Evolutionary conservation across 148 eudicot species (phyloP), one percentile per base, ranked within the genome.

Genomic region (Euryodendron excelsum): DNA sequence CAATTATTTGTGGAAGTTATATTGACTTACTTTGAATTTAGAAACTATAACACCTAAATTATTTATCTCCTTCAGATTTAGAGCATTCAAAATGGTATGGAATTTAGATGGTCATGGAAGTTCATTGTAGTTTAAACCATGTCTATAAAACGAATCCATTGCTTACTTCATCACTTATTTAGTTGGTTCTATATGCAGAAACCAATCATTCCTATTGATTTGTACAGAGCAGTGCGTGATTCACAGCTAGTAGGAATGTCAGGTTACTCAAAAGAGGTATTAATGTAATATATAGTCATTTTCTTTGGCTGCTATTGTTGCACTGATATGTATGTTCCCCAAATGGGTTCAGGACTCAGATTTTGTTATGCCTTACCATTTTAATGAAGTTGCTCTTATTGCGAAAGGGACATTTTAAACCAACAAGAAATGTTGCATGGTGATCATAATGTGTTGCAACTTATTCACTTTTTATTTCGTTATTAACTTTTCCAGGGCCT

Each of bases 251-350:
- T 93, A 72, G 99, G 99, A 78, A 81, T 96, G 84, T 86, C 94
- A 44, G 99, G 99, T 63, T 92, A 88, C 88, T 81, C 99, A 41
- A 96, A 87, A 83, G 89, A 92, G 95, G 99, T 96, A 88, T 47
- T 50, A 23, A 36, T 67, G 44, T 73, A 4, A 36, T 34, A 21
- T 60, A 25, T 31, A 70, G 34, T 48, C 20, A 75, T 30, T 69
- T 67, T 4, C 6, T 34, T 18, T 33, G 37, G 69, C 20, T 36
- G 77, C 12, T 34, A 3, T 52, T 50, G 59, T 77, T 34, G 13
- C n/a, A 15, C 70, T 23, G 14, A n/a, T 37, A 28, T 28, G 15
- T 31, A 78, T 63, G 39, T 73, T 63, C 50, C 21, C n/a, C 72
- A n/a, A 47, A 33, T 48, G 17, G 2, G 20, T 28, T 64, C 28